Percentiles rank a stretch among this genome's conserved stretches.
Conservation (phyloP, 2,329 filamentous ascomycete genomes). For the Exophiala lecanii-corni region DNA sequence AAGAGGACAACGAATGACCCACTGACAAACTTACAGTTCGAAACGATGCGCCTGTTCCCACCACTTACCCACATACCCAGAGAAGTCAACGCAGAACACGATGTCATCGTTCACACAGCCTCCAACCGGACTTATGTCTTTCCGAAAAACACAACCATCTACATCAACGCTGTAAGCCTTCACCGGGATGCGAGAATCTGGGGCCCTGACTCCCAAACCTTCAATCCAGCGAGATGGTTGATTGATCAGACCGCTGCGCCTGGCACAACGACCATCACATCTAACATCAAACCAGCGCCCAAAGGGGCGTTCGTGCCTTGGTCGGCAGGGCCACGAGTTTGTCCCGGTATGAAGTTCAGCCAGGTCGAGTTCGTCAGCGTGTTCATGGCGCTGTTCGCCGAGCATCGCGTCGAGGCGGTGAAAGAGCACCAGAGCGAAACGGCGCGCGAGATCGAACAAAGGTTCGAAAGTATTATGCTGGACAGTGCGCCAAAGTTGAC, state of each 20-base stretch:
- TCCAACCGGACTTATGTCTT: conserved; percentile 30
- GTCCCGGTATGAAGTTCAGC: conserved; percentile 52
- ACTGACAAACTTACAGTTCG: conserved; percentile 31
- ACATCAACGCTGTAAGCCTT: conserved; percentile 33
- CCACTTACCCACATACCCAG: conserved; percentile 38
- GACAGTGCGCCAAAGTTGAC: conserved; percentile 30
- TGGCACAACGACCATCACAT: conserved; percentile 10
- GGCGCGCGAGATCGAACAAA: conserved; percentile 18
- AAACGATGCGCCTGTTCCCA: conserved; percentile 42
- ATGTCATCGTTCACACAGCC: conserved; percentile 30
- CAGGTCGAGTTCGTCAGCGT: conserved; percentile 52
- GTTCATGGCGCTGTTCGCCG: conserved; percentile 38
- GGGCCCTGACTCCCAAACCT: conserved; percentile 33
- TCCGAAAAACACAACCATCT: conserved; percentile 32
- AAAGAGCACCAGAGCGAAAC: conserved; percentile 23
- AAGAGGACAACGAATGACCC: too few species aligned
- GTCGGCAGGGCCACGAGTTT: conserved; percentile 47
- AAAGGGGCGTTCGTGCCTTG: conserved; percentile 46
- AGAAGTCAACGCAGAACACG: conserved; percentile 27
- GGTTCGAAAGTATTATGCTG: conserved; percentile 25
- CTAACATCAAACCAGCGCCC: conserved; percentile 33
- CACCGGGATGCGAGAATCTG: conserved; percentile 28
- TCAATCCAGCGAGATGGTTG: conserved; percentile 41
- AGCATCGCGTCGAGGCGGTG: conserved; percentile 26
- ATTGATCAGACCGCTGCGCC: conserved; percentile 15